Conservation (phyloP, 495 filamentous ascomycete species). For the Xylaria venustula region DNA sequence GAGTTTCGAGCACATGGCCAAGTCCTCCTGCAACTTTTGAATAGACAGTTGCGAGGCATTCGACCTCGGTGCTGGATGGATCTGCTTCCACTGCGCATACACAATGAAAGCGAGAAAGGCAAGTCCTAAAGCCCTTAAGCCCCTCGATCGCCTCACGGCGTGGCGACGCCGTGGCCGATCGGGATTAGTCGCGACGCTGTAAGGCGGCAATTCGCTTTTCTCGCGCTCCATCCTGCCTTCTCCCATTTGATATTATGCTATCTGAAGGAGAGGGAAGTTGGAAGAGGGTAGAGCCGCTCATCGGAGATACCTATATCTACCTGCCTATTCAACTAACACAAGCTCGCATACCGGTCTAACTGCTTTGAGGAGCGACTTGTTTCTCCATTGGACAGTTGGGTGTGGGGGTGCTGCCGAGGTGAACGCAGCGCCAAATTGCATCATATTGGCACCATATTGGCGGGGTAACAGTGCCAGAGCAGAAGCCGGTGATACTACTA, state of each 20-base stretch:
- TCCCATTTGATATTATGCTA: background rate
- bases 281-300: too few relatives aligned
- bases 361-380: background rate
- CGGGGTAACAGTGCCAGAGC: background rate
- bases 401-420: background rate
- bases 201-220: constrained; percentile 31
- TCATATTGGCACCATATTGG: background rate
- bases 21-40: constrained; percentile 38
- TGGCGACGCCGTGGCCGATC: constrained; percentile 22
- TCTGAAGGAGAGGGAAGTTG: background rate
- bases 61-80: constrained; percentile 16
- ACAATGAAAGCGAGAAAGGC: constrained; percentile 44
- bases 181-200: constrained; percentile 25
- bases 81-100: constrained; percentile 48
- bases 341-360: background rate
- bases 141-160: constrained; percentile 34
- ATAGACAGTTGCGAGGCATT: constrained; percentile 34
- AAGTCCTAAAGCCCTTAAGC: constrained; percentile 31
- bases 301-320: too few relatives aligned
- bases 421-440: background rate
- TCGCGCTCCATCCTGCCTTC: constrained; percentile 6
- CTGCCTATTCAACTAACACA: too few relatives aligned
- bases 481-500: too few relatives aligned
- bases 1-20: constrained; percentile 38
- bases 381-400: background rate